Evolutionary conservation across 2,329 filamentous ascomycete genomes (phyloP), one percentile per base, ranked within the genome.

Genomic region (Cladophialophora bantiana): DNA sequence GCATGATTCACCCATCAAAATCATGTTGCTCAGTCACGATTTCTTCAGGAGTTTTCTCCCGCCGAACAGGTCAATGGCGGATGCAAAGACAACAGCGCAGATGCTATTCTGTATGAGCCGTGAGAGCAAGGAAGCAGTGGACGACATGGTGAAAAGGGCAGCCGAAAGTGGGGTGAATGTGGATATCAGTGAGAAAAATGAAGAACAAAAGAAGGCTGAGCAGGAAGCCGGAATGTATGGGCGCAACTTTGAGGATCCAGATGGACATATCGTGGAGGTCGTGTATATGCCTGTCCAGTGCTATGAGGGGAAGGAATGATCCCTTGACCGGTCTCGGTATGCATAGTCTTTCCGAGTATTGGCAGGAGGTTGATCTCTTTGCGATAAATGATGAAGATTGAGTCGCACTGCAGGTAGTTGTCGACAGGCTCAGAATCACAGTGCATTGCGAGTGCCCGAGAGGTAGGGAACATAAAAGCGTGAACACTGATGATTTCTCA

Each of bases 191-290:
- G 38, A 50, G 38, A 38, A 56, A n/a, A 48, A 48, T 9, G 42
- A 48, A 48, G 42, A 10, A 18, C 42, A 48, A 20, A 20, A 48
- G 12, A 48, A 48, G 18, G 42, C 42, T 20, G 42, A 48, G 42
- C 12, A 67, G 55, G 26, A 40, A 15, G 9, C 26, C 4, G 65
- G 65, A 15, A 59, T 64, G 61, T 67, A 67, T 59, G 61, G 54
- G 9, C 45, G 65, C 20, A 53, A 38, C n/a, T 42, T 66, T 40
- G 34, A 40, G 20, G 66, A 68, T 62, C 63, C 57, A n/a, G 66
- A 68, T 58, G 66, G 66, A 2, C 66, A 68, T 42, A 58, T 68
- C 20, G 35, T 59, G 38, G 66, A 68, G 57, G n/a, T 62, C 1
- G 50, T 64, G 18, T 68, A 42, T 31, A 68, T 68, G 66, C 60